Base-by-base conservation (phyloP, 2,329 filamentous ascomycete genomes). In the Aspergillus flavus region DNA sequence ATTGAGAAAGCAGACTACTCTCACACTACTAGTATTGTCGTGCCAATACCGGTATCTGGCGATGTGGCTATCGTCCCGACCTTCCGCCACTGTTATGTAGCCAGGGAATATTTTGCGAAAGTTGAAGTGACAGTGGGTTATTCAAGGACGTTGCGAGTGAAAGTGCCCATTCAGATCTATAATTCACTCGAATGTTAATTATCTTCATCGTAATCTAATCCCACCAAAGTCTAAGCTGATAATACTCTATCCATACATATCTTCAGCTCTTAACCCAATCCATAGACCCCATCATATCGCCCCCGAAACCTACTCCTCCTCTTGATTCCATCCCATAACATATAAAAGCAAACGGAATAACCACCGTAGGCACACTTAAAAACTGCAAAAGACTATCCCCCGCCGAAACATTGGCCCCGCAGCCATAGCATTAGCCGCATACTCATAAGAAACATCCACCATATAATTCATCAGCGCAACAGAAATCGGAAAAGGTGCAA, bases 261-360 rank as follows among this genome's bases (percentile, higher is more conserved):
- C n/a, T 6, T 11, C n/a, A 46, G 10, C n/a, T 46, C 10, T 43
- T n/a, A 34, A 28, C 1, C 26, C 26, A 41, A 39, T 39, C 34
- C 34, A 39, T 39, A 39, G 14, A 16, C 5, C 4, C 12, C 6
- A 39, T 6, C 1, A 53, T 12, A 34, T 34, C 12, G 0, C 50
- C 11, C 30, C 11, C 16, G 9, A 21, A 41, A 50, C 55, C 61
- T 68, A 61, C 73, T 75, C 34, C 71, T 73, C 3, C 68, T 71
- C 54, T 73, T 62, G 45, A 73, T 73, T 43, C 43, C 46, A 28
- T 68, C 57, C 75, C 74, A 55, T 69, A 4, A 1, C 30, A 75
- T 57, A 63, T 68, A 65, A 77, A 75, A 2, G 69, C 68, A 61
- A 76, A 74, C 19, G 75, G 75, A 41, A 76, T 73, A 7, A 71